Evolutionary conservation across 2,329 filamentous ascomycete species (phyloP).

Genomic region (Rutstroemia sp.): DNA sequence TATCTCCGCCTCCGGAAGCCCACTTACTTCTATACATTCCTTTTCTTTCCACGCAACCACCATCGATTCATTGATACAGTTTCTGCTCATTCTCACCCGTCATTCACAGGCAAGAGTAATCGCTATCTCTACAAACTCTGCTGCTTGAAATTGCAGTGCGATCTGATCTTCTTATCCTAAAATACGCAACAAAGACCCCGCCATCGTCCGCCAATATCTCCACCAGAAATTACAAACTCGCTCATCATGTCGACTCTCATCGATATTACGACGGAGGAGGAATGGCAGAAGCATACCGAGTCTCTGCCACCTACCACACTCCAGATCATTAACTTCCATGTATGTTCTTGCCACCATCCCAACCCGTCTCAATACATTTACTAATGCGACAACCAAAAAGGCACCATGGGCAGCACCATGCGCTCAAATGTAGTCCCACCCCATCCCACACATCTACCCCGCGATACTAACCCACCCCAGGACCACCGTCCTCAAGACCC

Average conservation of each 20-base stretch:
- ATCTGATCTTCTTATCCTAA: not conserved
- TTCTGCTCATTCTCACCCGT: too few relatives aligned
- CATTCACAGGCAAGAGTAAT: too few relatives aligned
- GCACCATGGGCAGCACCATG: constrained; percentile 87
- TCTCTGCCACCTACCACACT: constrained; percentile 63
- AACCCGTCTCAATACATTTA: not conserved
- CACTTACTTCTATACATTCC: not conserved
- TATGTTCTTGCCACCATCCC: not conserved
- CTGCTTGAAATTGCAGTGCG: too few relatives aligned
- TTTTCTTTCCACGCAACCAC: not conserved
- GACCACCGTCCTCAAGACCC: constrained; percentile 74
- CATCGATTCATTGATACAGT: not conserved
- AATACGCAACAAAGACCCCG: constrained; percentile 4
- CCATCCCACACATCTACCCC: constrained; percentile 60
- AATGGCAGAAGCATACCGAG: constrained; percentile 63
- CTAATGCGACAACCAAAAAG: constrained; percentile 6
- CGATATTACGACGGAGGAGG: constrained; percentile 66
- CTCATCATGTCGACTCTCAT: constrained; percentile 64
- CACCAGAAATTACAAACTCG: not conserved
- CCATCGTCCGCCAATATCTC: not conserved
- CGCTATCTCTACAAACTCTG: too few relatives aligned
- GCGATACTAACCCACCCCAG: constrained; percentile 46
- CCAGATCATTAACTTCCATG: constrained; percentile 83
- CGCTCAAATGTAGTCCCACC: constrained; percentile 10
- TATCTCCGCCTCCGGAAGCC: constrained; percentile 1